Base-by-base conservation (phyloP, 1,139 yeast genomes). In the Scheffersomyces lignicola region DNA sequence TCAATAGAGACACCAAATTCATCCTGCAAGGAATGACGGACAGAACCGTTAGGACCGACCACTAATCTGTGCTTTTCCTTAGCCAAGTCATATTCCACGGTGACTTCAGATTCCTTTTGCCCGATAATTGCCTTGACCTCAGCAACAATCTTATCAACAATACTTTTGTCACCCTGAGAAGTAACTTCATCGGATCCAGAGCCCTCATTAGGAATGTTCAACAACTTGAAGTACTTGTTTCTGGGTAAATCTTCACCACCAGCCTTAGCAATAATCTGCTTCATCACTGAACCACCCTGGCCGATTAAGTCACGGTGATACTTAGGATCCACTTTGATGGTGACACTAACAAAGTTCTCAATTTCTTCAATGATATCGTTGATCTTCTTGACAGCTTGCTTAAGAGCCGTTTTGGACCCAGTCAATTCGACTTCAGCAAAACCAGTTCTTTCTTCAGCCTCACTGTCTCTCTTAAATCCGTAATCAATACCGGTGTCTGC, bases 301-400 rank as follows among this genome's bases (percentile, higher is more conserved):
- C 98, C 98, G 50, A 90, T 80, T 49, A 92, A 71, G 43, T 75
- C 77, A 53, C 83, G 83, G 60, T 85, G 94, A 66, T 80, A 83
- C 57, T 84, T 80, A 37, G 87, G 83, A 49, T 85, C 84, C 40
- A 94, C 89, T 16, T 75, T 76, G 39, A 92, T 54, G 18, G 79
- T 69, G 41, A 75, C 76, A 22, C 81, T 74, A 27, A 78, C 73
- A 40, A 71, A 72, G 62, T 87, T 88, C 44, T 83, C 79, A 36
- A 81, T 70, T 48, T 84, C 88, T 29, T 73, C 69, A 35, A 86
- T 77, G 48, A 89, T 78, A 16, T 66, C 76, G 40, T 75, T 66
- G 48, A 94, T 81, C 51, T 73, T 76, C 24, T 70, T 63, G 39
- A 72, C 69, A 15, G 97, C 97, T 41, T 79, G 81, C 54, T 80